Evolutionary conservation across 2,329 filamentous ascomycete species (phyloP).

Genomic region (Fusarium annulatum): DNA sequence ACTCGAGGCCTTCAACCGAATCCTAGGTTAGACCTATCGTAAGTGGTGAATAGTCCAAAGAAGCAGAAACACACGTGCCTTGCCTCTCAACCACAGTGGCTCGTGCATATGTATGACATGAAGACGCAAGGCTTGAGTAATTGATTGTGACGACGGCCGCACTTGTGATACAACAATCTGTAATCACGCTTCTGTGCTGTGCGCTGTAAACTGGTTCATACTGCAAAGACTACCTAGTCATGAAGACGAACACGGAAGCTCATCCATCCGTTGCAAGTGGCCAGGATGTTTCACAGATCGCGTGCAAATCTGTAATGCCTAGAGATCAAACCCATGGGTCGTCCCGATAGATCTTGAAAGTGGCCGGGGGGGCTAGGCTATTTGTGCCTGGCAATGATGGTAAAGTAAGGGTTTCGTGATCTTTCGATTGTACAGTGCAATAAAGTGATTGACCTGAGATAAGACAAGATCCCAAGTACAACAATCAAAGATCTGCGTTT

Average conservation of each 20-base stretch:
- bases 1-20: neutral
- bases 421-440: neutral
- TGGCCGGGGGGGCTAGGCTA: neutral
- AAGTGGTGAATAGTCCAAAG: neutral
- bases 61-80: neutral
- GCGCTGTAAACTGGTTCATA: neutral
- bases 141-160: neutral
- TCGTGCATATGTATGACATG: neutral
- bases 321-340: constrained; percentile 2
- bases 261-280: neutral
- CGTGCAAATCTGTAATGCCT: neutral
- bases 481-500: constrained; percentile 6
- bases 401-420: neutral
- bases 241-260: constrained; percentile 1
- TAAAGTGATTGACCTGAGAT: neutral
- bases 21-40: neutral
- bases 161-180: neutral
- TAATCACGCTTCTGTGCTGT: neutral
- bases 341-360: neutral
- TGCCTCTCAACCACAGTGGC: neutral
- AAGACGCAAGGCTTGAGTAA: neutral
- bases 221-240: neutral
- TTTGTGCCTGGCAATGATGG: neutral
- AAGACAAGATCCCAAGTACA: constrained; percentile 2
- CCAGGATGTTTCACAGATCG: neutral